Percentiles rank a stretch among this genome's conserved stretches.
phyloP scores from a whole-genome alignment of 2,329 filamentous ascomycete genomes.

The Sporothrix globosa region DNA sequence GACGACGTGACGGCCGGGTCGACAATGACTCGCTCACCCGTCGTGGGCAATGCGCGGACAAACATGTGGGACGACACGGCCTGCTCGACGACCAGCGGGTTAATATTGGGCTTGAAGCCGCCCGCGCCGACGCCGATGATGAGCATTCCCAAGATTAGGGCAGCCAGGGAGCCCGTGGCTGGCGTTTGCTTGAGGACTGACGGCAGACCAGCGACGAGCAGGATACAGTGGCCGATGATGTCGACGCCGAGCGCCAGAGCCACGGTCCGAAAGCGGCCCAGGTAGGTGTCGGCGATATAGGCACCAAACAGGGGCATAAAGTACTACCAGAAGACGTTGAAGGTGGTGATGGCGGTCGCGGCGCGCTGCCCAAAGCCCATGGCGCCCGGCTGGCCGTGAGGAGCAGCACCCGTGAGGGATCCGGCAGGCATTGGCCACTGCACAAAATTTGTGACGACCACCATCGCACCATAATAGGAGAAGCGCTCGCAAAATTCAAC shows the following conservation, averaged over 20 bases:
- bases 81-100: slow-evolving; percentile 68
- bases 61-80: slow-evolving; percentile 59
- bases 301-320: slow-evolving; percentile 61
- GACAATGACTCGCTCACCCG: slow-evolving; percentile 66
- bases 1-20: slow-evolving; percentile 65
- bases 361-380: slow-evolving; percentile 52
- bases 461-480: slow-evolving; percentile 70
- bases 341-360: slow-evolving; percentile 40
- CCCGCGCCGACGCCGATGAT: slow-evolving; percentile 65
- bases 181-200: not conserved
- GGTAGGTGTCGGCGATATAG: slow-evolving; percentile 58
- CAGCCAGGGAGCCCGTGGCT: slow-evolving; percentile 54
- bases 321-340: slow-evolving; percentile 63
- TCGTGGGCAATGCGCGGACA: slow-evolving; percentile 53
- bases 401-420: slow-evolving; percentile 57
- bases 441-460: slow-evolving; percentile 66
- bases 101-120: slow-evolving; percentile 73
- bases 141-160: slow-evolving; percentile 64
- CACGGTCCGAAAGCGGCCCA: slow-evolving; percentile 71
- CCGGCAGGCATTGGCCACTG: slow-evolving; percentile 58
- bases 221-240: slow-evolving; percentile 48
- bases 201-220: slow-evolving; percentile 12
- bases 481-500: slow-evolving; percentile 73
- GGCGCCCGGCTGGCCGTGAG: slow-evolving; percentile 53
- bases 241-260: slow-evolving; percentile 62